phyloP scores from a whole-genome alignment of 1,284 basidiomycete species.

The Sporisorium scitamineum region DNA sequence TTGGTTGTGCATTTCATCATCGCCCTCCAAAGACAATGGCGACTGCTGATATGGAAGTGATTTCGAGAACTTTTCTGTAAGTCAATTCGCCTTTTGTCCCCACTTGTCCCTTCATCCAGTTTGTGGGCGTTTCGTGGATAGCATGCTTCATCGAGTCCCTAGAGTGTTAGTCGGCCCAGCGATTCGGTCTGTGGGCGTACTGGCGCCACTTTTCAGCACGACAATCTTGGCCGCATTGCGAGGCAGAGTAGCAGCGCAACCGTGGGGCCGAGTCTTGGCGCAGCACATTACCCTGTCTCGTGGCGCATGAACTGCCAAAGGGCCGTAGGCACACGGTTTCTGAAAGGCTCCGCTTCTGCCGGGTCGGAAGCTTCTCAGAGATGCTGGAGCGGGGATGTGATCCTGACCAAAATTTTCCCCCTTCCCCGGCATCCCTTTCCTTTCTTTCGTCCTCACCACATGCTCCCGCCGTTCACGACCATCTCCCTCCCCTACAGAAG shows the following conservation, averaged over 20 bases:
- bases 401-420: neutral
- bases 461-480: neutral
- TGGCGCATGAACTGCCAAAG: neutral
- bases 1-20: neutral
- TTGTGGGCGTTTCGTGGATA: constrained; percentile 9
- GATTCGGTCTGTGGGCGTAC: constrained; percentile 38
- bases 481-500: neutral
- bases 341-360: neutral
- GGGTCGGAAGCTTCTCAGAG: neutral
- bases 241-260: neutral
- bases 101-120: constrained; percentile 9
- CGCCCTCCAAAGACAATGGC: neutral
- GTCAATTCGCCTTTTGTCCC: constrained; percentile 12
- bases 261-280: neutral
- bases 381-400: constrained; percentile 6
- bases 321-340: neutral
- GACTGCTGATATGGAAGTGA: constrained; percentile 39
- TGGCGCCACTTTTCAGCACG: neutral
- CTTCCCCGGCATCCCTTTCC: neutral
- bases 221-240: constrained; percentile 3
- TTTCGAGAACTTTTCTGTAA: constrained; percentile 30
- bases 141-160: constrained; percentile 1
- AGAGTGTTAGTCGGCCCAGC: constrained; percentile 19
- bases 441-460: neutral
- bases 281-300: neutral